Evolutionary conservation across 2,329 filamentous ascomycete species (phyloP).

Genomic region (Phialemonium atrogriseum): DNA sequence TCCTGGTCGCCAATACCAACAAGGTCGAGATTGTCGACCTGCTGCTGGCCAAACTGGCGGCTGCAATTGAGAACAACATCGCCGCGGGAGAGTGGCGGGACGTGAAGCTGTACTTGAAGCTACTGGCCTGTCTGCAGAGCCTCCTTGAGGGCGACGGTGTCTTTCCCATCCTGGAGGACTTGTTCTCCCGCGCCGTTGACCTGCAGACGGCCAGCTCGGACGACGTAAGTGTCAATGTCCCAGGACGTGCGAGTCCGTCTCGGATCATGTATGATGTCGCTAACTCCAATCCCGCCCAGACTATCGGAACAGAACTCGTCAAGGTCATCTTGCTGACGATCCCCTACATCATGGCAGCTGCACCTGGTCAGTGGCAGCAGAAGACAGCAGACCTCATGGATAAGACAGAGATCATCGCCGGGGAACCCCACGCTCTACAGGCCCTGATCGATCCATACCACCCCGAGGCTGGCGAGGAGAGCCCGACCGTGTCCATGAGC

Average conservation of each 20-base stretch:
- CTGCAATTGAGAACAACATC: conserved; percentile 58
- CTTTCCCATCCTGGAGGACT: conserved; percentile 75
- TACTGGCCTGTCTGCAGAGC: conserved; percentile 78
- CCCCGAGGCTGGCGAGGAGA: conserved; percentile 52
- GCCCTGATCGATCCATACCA: conserved; percentile 80
- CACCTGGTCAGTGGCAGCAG: conserved; percentile 60
- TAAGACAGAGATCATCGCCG: conserved; percentile 91
- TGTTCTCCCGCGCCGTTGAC: conserved; percentile 88
- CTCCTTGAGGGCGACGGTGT: conserved; percentile 77
- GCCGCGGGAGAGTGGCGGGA: conserved; percentile 74
- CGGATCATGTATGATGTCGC: too few species aligned
- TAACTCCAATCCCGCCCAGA: too few species aligned
- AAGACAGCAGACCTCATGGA: conserved; percentile 75
- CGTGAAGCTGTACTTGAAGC: conserved; percentile 83
- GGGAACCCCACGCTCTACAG: conserved; percentile 78
- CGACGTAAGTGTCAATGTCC: conserved; percentile 67
- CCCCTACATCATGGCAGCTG: conserved; percentile 76
- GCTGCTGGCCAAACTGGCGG: conserved; percentile 55
- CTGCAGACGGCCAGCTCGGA: conserved; percentile 88
- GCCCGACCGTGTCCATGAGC: conserved; percentile 56
- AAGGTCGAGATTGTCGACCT: conserved; percentile 68
- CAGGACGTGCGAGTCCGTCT: too few species aligned
- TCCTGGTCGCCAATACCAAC: conserved; percentile 70
- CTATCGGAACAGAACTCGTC: conserved; percentile 75
- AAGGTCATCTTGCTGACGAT: conserved; percentile 95